A percentile compares a stretch with the other conserved stretches of the same genome.
These are phyloP conservation scores for Handroanthus guayacan DNA, from an alignment of 257 asterid genomes.

Conservation along the genomic window DNA sequence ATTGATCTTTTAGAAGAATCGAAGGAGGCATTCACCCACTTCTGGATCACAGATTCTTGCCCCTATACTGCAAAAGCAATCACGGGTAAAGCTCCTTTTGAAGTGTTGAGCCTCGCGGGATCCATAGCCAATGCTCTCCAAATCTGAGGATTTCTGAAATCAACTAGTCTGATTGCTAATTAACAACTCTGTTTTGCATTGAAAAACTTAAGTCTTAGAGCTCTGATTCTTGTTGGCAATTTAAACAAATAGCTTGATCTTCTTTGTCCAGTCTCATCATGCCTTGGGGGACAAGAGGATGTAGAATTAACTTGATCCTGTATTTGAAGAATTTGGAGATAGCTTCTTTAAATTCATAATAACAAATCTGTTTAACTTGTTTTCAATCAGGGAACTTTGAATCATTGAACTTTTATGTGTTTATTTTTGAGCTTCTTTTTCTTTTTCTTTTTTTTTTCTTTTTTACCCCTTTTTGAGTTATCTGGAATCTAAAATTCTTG, in stretches of 20 bases:
- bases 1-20: conserved; percentile 31
- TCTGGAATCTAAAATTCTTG: too few species aligned
- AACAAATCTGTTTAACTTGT: too few species aligned
- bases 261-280: too few species aligned
- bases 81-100: conserved; percentile 73
- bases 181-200: neutral
- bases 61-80: conserved; percentile 77
- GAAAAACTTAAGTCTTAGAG: neutral
- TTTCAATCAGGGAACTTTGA: too few species aligned
- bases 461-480: too few species aligned
- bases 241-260: neutral
- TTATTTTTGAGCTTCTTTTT: too few species aligned
- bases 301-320: too few species aligned
- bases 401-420: too few species aligned
- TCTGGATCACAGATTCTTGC: conserved; percentile 96
- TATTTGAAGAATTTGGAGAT: too few species aligned
- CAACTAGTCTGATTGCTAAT: neutral
- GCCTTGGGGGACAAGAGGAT: too few species aligned
- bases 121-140: conserved; percentile 96
- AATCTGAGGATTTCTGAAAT: conserved; percentile 47
- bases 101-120: conserved; percentile 87
- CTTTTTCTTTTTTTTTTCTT: too few species aligned
- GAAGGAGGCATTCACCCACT: conserved; percentile 75
- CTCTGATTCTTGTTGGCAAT: neutral
- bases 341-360: too few species aligned